Base-by-base conservation (phyloP, 129 eudicot species). In the Arctium lappa region DNA sequence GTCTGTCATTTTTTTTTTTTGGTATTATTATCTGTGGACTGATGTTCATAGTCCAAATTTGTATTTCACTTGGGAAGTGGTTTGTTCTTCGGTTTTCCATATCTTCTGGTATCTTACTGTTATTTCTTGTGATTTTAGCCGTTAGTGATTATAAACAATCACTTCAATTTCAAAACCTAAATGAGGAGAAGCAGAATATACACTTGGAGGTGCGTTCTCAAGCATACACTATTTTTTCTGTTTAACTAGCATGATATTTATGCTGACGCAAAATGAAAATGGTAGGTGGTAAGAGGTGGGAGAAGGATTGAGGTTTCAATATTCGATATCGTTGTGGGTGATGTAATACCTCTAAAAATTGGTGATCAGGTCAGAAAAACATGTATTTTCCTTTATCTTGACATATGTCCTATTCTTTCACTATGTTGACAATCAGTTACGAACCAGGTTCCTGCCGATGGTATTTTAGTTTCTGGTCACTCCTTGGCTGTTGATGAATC, bases 171-270 rank as follows among this genome's bases (percentile, higher is more conserved):
- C 95, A 90, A 88, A 87, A 81, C 81, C 77, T 92, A 74, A 93
- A 95, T 56, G 99, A 95, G 80, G 99, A 95, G 87, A 95, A 95
- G 88, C 94, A 93, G 81, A 95, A 95, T 83, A 95, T 95, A 82
- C 97, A 90, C 76, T 40, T 92, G 91, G 99, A 95, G 94, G 98
- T 94, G 37, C 53, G 85, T 74, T 42, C 81, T 84, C 69, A 39
- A 36, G 5, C 56, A n/a, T 73, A 3, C 69, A 16, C 16, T 65
- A 50, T 15, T 66, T 77, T 56, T 40, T 85, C 79, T 56, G 4
- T 11, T 22, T 60, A 34, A 77, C 77, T 68, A 79, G 27, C 46
- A 79, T 76, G 22, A 63, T 38, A 39, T 18, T 81, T 63, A 40
- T 5, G 34, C 85, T 74, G 74, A 81, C 74, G 44, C 27, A 32